Base-by-base conservation (phyloP, 306 rosid species). In the Vigna reflexopilosa region DNA sequence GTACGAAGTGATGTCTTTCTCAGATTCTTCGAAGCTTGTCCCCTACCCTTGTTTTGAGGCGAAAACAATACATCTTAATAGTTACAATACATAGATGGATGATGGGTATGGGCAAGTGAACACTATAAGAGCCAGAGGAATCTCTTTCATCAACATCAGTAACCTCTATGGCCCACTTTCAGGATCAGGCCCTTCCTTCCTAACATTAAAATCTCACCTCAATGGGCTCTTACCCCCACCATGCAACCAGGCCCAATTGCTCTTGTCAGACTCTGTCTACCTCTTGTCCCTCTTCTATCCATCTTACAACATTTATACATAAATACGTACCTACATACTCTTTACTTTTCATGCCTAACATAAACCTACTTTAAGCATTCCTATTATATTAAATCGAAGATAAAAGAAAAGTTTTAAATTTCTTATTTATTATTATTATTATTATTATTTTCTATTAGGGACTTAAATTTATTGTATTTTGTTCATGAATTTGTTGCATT, bases 201-300 rank as follows among this genome's bases (percentile, higher is more conserved):
- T 12, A 71, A 34, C 34, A 32, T 22, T 63, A 16, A 59, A 75
- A 11, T 61, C 59, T 45, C 0, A 40, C 5, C 58, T 56, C 4
- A 30, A 38, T 67, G 84, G 84, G 80, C 78, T 72, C 61, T 66
- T 56, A 52, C 24, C 78, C 28, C 59, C 75, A 32, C 52, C 59
- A 44, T 47, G 1, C 14, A 81, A 30, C 17, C 44, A 58, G 81
- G 77, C 85, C 85, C 81, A 81, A 75, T 57, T 34, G 2, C 0
- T 1, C 51, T 81, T 13, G 85, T 75, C 85, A 76, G 81, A 47
- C 51, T 50, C 12, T 81, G 85, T 69, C 77, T 59, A 2, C 26
- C 0, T n/a, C 42, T 22, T 81, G 77, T 68, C 72, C 28, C 65
- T 51, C 34, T 50, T 67, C 38, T 44, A 58, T 34, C 48, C 52